Evolutionary conservation across 2,329 filamentous ascomycete species (phyloP).

Genomic region (Calonectria naviculata): DNA sequence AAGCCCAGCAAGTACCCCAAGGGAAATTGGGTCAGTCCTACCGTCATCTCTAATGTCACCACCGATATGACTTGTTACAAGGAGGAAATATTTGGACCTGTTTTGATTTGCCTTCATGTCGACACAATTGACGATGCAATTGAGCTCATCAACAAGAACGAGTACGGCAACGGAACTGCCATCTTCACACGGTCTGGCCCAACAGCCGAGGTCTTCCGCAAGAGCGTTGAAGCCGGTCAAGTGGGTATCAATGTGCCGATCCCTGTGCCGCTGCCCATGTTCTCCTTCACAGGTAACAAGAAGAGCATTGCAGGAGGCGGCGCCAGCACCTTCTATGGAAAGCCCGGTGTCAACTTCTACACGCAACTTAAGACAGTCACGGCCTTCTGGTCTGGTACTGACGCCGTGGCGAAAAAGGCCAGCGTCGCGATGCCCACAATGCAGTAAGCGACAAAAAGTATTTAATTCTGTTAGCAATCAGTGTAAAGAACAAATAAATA

Average conservation of each 20-base stretch:
- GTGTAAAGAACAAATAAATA: too few species aligned
- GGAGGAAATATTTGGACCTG: background rate
- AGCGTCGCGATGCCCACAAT: background rate
- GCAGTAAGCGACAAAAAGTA: background rate
- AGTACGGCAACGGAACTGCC: background rate
- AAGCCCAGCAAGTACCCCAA: background rate
- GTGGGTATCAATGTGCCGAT: constrained; percentile 79
- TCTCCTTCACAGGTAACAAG: constrained; percentile 80
- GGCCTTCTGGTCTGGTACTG: constrained; percentile 51
- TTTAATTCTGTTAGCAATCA: too few species aligned
- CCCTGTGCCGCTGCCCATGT: constrained; percentile 75
- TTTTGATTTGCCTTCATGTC: background rate
- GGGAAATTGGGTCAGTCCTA: background rate
- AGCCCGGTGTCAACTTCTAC: constrained; percentile 90
- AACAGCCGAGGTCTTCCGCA: background rate
- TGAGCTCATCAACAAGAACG: background rate
- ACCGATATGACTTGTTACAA: background rate
- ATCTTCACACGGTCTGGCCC: background rate
- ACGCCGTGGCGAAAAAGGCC: background rate
- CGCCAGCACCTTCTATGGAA: constrained; percentile 92
- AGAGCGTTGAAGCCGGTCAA: background rate
- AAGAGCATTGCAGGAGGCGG: constrained; percentile 90
- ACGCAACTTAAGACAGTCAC: constrained; percentile 98
- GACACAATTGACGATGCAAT: background rate
- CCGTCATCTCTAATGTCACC: background rate